phyloP scores from a whole-genome alignment of 768 basidiomycete genomes.

The Strobilomyces confusus region DNA sequence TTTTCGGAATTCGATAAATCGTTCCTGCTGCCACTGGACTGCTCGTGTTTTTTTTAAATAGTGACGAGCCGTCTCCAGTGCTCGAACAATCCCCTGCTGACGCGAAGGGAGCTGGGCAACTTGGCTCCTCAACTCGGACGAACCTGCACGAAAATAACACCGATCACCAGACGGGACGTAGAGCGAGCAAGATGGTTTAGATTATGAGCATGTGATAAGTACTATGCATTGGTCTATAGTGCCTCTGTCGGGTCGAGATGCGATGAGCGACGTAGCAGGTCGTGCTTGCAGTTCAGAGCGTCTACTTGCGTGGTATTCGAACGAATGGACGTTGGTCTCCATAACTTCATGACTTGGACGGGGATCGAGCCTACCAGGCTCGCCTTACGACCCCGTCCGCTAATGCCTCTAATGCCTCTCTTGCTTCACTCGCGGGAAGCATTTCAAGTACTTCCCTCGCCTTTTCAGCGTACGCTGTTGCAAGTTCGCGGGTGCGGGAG shows the following conservation, averaged over 20 bases:
- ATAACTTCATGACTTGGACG: neutral
- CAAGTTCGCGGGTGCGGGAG: slow-evolving; percentile 74
- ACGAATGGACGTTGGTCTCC: neutral
- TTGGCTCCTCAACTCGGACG: too few species aligned
- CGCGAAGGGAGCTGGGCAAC: too few species aligned
- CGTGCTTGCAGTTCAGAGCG: neutral
- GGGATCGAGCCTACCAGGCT: slow-evolving; percentile 39
- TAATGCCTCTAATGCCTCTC: slow-evolving; percentile 67
- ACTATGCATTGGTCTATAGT: neutral
- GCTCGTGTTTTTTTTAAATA: too few species aligned
- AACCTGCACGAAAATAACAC: too few species aligned
- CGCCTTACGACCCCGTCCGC: slow-evolving; percentile 64
- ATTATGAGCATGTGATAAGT: neutral
- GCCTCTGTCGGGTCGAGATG: neutral
- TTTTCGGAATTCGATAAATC: too few species aligned
- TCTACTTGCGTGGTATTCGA: slow-evolving; percentile 3
- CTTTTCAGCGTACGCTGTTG: slow-evolving; percentile 67
- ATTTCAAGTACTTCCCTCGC: slow-evolving; percentile 65
- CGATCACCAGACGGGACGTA: neutral
- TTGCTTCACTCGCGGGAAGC: slow-evolving; percentile 81
- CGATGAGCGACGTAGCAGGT: neutral
- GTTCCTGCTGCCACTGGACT: too few species aligned
- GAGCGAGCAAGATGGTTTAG: neutral
- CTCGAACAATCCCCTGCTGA: too few species aligned
- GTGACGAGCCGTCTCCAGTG: too few species aligned